phyloP scores from a whole-genome alignment of 345 rosid genomes.

The Pugionium dolabratum region DNA sequence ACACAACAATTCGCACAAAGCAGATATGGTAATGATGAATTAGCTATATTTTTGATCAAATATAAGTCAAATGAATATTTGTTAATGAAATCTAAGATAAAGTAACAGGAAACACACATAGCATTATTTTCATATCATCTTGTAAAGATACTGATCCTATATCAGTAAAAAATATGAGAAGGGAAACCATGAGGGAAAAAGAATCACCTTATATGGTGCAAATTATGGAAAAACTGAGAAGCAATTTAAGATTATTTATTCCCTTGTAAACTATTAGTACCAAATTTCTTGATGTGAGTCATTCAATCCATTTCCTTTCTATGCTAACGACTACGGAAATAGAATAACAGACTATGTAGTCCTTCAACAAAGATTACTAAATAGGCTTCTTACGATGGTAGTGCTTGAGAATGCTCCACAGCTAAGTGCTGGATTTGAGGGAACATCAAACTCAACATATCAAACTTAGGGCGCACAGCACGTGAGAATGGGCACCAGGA shows the following conservation, averaged over 20 bases:
- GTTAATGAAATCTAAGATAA: background rate
- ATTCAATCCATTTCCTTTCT: background rate
- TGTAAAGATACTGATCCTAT: background rate
- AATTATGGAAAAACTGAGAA: background rate
- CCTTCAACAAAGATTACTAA: background rate
- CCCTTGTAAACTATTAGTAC: background rate
- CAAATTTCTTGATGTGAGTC: background rate
- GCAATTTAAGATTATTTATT: background rate
- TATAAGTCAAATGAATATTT: background rate
- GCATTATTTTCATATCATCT: background rate
- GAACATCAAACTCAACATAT: conserved; percentile 70
- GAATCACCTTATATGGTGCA: background rate
- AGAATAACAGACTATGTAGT: background rate
- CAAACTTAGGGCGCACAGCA: conserved; percentile 49
- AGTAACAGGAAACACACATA: conserved; percentile 1
- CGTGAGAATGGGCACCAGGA: conserved; percentile 85
- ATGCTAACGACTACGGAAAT: background rate
- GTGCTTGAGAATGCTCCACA: conserved; percentile 68
- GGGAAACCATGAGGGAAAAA: background rate
- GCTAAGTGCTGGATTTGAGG: conserved; percentile 73
- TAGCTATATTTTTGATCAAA: conserved; percentile 2
- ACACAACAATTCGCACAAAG: background rate
- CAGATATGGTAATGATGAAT: background rate
- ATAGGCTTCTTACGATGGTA: conserved; percentile 63
- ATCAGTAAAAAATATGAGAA: background rate